These are phyloP conservation scores for Roridomyces roridus DNA, from an alignment of 768 basidiomycete genomes.

Conservation along the genomic window DNA sequence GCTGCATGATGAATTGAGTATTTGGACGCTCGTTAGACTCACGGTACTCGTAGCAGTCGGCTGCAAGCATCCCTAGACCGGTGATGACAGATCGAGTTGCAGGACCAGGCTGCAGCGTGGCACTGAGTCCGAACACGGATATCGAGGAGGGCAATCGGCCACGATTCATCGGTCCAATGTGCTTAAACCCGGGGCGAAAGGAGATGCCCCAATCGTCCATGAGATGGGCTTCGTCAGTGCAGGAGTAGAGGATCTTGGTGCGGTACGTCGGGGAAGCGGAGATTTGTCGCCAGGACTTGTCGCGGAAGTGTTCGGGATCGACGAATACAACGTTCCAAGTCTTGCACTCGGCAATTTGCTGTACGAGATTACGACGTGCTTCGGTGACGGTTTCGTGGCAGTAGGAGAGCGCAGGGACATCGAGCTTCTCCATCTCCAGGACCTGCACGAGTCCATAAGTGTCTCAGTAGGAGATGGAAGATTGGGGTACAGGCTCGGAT, in stretches of 20 bases:
- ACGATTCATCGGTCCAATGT: conserved; percentile 8
- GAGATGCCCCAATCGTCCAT: conserved; percentile 23
- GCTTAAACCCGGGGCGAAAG: conserved; percentile 20
- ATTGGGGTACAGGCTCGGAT: conserved; percentile 16
- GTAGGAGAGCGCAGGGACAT: neutral
- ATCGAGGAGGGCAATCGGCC: conserved; percentile 3
- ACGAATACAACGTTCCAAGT: no score
- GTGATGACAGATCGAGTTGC: neutral
- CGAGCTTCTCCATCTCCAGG: no score
- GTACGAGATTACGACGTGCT: no score
- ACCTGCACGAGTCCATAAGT: no score
- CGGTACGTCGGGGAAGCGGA: conserved; percentile 9
- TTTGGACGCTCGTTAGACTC: neutral
- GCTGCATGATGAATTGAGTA: conserved; percentile 3
- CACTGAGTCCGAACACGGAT: neutral
- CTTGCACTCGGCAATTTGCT: no score
- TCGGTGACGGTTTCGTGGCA: neutral
- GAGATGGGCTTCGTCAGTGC: conserved; percentile 18
- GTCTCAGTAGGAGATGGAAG: no score
- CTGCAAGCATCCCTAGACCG: neutral
- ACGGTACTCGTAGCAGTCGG: neutral
- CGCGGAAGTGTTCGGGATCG: no score
- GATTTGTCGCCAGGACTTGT: conserved; percentile 24
- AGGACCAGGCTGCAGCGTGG: conserved; percentile 4
- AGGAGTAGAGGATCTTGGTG: conserved; percentile 23